These are phyloP conservation scores for Daldinia vernicosa DNA, from an alignment of 495 filamentous ascomycete genomes.

Conservation along the genomic window DNA sequence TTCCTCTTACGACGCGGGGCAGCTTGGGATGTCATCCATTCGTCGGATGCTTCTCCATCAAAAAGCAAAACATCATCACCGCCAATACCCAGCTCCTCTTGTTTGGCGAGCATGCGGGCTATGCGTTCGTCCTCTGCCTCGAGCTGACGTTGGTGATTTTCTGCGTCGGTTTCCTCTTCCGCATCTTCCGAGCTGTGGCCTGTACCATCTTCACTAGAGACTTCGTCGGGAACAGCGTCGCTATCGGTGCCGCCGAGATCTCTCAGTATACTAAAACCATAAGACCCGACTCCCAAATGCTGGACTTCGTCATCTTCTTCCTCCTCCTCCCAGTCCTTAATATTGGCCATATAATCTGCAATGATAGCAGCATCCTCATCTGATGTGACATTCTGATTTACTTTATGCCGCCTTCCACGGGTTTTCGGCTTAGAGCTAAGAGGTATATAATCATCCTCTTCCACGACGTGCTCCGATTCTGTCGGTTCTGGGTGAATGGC, in stretches of 20 bases:
- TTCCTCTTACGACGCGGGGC: slow-evolving; percentile 38
- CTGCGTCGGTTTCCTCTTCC: slow-evolving; percentile 42
- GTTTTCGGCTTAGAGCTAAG: slow-evolving; percentile 13
- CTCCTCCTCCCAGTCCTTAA: slow-evolving; percentile 56
- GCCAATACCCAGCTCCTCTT: slow-evolving; percentile 71
- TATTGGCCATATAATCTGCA: slow-evolving; percentile 82
- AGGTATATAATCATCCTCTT: slow-evolving; percentile 30
- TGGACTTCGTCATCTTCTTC: slow-evolving; percentile 45
- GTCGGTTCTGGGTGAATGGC: slow-evolving; percentile 5
- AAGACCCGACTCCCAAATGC: slow-evolving; percentile 27
- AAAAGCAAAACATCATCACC: slow-evolving; percentile 66
- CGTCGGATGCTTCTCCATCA: slow-evolving; percentile 46
- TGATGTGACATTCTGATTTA: not conserved
- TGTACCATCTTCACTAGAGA: slow-evolving; percentile 31
- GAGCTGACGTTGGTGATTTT: slow-evolving; percentile 45
- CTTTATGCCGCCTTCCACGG: slow-evolving; percentile 11
- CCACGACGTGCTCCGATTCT: not conserved
- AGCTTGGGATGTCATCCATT: slow-evolving; percentile 20
- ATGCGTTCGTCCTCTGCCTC: slow-evolving; percentile 64
- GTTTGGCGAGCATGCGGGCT: slow-evolving; percentile 68
- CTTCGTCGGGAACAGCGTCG: slow-evolving; percentile 39
- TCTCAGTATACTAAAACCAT: slow-evolving; percentile 47
- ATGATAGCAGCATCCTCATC: slow-evolving; percentile 66
- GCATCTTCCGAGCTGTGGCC: slow-evolving; percentile 37
- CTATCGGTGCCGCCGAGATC: slow-evolving; percentile 60